Evolutionary conservation across 345 rosid species (phyloP), one percentile per base, ranked within the genome.

Genomic region (Eucalyptus marginata): DNA sequence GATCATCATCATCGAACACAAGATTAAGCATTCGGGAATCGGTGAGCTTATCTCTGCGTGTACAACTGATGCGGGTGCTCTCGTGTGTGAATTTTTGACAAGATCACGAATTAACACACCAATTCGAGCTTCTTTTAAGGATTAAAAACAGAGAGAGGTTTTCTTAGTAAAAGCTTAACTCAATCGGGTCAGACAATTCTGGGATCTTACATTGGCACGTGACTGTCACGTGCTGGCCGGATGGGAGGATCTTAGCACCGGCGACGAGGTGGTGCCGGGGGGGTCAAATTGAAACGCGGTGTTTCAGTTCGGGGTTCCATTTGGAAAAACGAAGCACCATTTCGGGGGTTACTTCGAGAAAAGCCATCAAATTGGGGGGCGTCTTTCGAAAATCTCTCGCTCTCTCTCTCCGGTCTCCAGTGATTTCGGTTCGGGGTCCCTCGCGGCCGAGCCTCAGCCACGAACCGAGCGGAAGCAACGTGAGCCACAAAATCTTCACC

Each of bases 331-430:
- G 10, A 64, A 7, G 10, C 7, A 64, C 3, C 36, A n/a, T n/a
- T 64, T 29, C 2, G 16, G 76, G 76, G 1, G 10, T 0, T 0
- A 64, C 76, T 64, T 64, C 17, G 76, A 15, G 76, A 64, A 64
- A 64, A 64, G 76, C 40, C 11, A 10, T 0, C 76, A 13, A 64
- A n/a, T 31, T 64, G 10, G 76, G 76, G 71, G 76, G 3, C 2
- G 76, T n/a, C 3, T 64, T 64, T 64, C 0, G 76, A 1, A 64
- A 64, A 13, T 64, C 76, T 64, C 76, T n/a, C 76, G 0, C 71
- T 29, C 80, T 9, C 22, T 66, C 40, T 4, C 5, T 2, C 79
- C 18, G 1, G 80, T 68, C 76, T 64, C 5, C 44, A 33, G 80
- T 33, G 36, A 17, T 46, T 71, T 5, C 80, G 7, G 80, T n/a